phyloP scores from a whole-genome alignment of 305 asterid genomes.

The Plantago lanceolata region DNA sequence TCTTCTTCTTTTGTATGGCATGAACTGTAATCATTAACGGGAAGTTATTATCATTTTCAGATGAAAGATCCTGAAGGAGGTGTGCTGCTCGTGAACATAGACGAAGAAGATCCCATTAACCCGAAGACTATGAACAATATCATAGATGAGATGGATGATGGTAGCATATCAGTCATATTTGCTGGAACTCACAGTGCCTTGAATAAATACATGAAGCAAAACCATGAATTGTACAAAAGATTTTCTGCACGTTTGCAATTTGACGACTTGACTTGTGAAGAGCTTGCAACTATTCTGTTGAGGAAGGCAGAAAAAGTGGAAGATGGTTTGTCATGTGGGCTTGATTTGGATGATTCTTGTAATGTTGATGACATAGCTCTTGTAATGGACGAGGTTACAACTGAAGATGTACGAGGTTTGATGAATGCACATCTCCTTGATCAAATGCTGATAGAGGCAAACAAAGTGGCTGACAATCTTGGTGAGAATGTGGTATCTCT shows the following conservation, averaged over 20 bases:
- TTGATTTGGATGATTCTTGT: constrained; percentile 41
- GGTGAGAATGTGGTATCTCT: constrained; percentile 35
- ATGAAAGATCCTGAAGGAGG: constrained; percentile 43
- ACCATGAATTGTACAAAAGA: constrained; percentile 35
- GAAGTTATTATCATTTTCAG: constrained; percentile 30
- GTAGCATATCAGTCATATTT: constrained; percentile 30
- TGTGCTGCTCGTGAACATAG: constrained; percentile 40
- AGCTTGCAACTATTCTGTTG: constrained; percentile 37
- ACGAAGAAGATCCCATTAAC: constrained; percentile 37
- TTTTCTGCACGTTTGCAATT: constrained; percentile 38
- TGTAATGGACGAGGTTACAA: constrained; percentile 27
- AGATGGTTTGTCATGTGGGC: constrained; percentile 25
- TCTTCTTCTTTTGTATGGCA: background rate
- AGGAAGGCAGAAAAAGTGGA: constrained; percentile 35
- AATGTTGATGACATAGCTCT: constrained; percentile 20
- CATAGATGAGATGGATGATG: constrained; percentile 35
- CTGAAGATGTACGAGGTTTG: constrained; percentile 25
- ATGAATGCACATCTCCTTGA: constrained; percentile 48
- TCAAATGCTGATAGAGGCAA: constrained; percentile 49
- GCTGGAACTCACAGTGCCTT: constrained; percentile 35
- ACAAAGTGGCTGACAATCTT: constrained; percentile 23
- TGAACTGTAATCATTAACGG: constrained; percentile 8
- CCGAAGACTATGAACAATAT: constrained; percentile 28
- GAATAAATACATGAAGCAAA: constrained; percentile 36
- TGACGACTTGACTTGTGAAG: constrained; percentile 42